Evolutionary conservation across 75 land plant species (phyloP).

Genomic region (Pinus tabuliformis): DNA sequence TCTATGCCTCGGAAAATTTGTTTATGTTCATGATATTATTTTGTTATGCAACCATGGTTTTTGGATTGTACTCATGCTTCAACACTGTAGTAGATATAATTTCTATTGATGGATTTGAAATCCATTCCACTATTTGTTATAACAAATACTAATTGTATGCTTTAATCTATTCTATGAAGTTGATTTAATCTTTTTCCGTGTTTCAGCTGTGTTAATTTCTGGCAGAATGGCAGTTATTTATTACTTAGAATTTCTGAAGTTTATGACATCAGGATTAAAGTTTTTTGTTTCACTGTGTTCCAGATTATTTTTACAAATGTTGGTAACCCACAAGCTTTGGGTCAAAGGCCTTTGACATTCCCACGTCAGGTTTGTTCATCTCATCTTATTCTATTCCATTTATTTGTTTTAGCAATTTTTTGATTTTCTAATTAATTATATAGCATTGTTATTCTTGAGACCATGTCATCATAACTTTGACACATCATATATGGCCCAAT

Average conservation of each 20-base stretch:
- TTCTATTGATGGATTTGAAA: not conserved
- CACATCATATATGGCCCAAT: not conserved
- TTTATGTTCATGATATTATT: not conserved
- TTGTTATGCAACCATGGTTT: not conserved
- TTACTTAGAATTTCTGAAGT: not conserved
- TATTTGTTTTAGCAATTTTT: not conserved
- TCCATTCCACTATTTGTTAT: not conserved
- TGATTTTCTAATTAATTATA: not conserved
- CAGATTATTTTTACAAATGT: conserved; percentile 99
- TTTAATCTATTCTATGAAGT: not conserved
- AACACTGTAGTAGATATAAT: not conserved
- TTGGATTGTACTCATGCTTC: not conserved
- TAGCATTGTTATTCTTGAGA: not conserved
- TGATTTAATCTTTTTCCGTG: not conserved
- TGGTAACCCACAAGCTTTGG: conserved; percentile 98
- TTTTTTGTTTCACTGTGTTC: conserved; percentile 8
- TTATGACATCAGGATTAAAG: not conserved
- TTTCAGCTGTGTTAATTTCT: not conserved
- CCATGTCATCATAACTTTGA: not conserved
- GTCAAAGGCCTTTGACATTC: conserved; percentile 96
- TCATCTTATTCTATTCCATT: not conserved
- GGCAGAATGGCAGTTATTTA: not conserved
- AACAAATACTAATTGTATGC: not conserved
- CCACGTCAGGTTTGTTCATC: conserved; percentile 81
- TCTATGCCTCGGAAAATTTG: not conserved